Evolutionary conservation across 2,329 filamentous ascomycete genomes (phyloP), one percentile per base, ranked within the genome.

Genomic region (Didymella pinodella): DNA sequence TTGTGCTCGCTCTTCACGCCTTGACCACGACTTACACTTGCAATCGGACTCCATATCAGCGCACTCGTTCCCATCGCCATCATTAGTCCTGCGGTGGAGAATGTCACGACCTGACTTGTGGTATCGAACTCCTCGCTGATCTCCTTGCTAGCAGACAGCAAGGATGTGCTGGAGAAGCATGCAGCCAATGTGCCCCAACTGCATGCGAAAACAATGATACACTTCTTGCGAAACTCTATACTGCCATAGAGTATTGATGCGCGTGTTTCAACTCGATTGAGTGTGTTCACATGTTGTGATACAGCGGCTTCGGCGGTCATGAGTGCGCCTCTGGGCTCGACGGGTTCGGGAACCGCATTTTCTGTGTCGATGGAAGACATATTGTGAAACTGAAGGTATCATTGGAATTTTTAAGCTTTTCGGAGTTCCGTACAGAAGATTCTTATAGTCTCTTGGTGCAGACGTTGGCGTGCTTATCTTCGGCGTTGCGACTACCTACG

Each of bases 401-500:
- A 2, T 7, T 36, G 16, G 32, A 6, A n/a, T 18, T 7, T 16
- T 2, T 7, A n/a, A n/a, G 4, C 14, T 36, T 36, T 36, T n/a
- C 6, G n/a, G 14, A 14, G 7, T 7, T 36, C 32, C n/a, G 32
- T 16, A 6, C 16, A 36, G 6, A n/a, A 7, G 16, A 36, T 3
- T 36, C 32, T 36, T 36, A 36, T n/a, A 36, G 16, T 36, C 7
- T 18, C 14, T 36, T 0, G 32, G 32, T 14, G 16, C 20, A 26
- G 44, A 20, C 16, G 44, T 22, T 26, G 10, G 40, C 40, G 18
- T 44, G 53, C 53, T 50, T 7, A 14, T 25, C 25, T 38, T 56
- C 53, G 53, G 53, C 47, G 40, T 40, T 31, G 29, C 22, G 29
- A 46, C 7, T 12, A 40, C 22, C 29, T 40, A 50, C 47, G 31